Conservation (phyloP, 2,329 filamentous ascomycete genomes). For the Beauveria rudraprayagi region DNA sequence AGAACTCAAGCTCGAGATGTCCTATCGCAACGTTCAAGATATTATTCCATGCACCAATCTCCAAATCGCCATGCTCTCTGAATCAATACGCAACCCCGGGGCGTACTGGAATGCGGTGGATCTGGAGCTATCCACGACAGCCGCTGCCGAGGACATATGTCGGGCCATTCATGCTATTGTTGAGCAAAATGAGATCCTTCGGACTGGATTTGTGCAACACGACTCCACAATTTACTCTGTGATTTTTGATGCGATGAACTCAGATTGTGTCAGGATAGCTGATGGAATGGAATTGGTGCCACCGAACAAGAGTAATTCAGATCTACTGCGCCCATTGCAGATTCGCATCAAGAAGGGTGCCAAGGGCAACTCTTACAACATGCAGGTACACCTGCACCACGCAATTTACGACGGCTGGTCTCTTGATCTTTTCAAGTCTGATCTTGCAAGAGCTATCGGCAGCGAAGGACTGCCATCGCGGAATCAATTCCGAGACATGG, state of each 20-base stretch:
- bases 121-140: constrained; percentile 41
- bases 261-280: constrained; percentile 34
- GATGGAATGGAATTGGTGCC: constrained; percentile 31
- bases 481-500: constrained; percentile 55
- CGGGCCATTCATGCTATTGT: constrained; percentile 43
- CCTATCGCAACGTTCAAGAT: constrained; percentile 25
- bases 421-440: constrained; percentile 62
- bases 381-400: constrained; percentile 63
- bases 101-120: constrained; percentile 76
- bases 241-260: constrained; percentile 47
- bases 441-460: constrained; percentile 49
- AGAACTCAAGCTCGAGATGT: neutral
- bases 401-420: constrained; percentile 93
- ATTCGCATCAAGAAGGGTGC: constrained; percentile 42
- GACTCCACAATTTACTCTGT: constrained; percentile 35
- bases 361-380: constrained; percentile 20
- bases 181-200: constrained; percentile 55
- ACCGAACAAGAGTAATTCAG: constrained; percentile 18
- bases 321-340: constrained; percentile 48
- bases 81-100: constrained; percentile 51
- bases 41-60: constrained; percentile 61
- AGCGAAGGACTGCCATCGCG: constrained; percentile 26
- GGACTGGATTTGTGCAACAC: constrained; percentile 62
- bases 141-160: constrained; percentile 32
- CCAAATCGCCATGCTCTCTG: constrained; percentile 72